Conservation (phyloP, 345 rosid species). For the Sisymbrium irio region DNA sequence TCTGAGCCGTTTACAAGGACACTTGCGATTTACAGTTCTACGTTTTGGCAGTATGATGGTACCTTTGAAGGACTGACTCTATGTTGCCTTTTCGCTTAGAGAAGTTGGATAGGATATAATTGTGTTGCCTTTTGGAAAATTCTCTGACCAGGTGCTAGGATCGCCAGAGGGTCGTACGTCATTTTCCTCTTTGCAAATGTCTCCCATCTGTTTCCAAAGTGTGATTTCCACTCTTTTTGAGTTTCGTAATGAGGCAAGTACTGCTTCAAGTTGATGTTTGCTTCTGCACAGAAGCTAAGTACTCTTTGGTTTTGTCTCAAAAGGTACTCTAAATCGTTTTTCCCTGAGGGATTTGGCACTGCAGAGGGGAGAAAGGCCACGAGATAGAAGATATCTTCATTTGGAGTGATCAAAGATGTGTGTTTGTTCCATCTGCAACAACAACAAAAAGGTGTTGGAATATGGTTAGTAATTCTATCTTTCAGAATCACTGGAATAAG, state of each 20-base stretch:
- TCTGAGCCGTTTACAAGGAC: conserved; percentile 24
- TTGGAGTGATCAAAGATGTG: conserved; percentile 74
- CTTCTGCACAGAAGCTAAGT: conserved; percentile 44
- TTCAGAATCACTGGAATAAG: neutral
- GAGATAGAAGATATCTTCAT: conserved; percentile 69
- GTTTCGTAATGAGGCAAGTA: conserved; percentile 71
- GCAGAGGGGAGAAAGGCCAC: conserved; percentile 82
- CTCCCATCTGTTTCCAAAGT: conserved; percentile 77
- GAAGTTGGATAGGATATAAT: conserved; percentile 28
- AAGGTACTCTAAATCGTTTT: conserved; percentile 53
- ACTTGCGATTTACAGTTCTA: conserved; percentile 39
- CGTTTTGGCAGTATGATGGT: conserved; percentile 25
- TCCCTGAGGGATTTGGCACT: conserved; percentile 60
- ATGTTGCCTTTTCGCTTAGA: conserved; percentile 11
- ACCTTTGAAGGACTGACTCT: conserved; percentile 1
- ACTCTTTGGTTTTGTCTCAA: conserved; percentile 57
- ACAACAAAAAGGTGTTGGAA: neutral
- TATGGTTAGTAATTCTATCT: neutral
- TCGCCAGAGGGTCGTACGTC: conserved; percentile 71
- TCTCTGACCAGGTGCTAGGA: conserved; percentile 87
- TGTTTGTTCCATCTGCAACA: conserved; percentile 78
- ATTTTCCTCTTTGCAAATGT: conserved; percentile 57
- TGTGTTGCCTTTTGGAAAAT: conserved; percentile 58
- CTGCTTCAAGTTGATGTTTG: conserved; percentile 55
- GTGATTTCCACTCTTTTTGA: conserved; percentile 72